Evolutionary conservation across 164 flowering plant species (phyloP).

Genomic region (Kingdonia uniflora): DNA sequence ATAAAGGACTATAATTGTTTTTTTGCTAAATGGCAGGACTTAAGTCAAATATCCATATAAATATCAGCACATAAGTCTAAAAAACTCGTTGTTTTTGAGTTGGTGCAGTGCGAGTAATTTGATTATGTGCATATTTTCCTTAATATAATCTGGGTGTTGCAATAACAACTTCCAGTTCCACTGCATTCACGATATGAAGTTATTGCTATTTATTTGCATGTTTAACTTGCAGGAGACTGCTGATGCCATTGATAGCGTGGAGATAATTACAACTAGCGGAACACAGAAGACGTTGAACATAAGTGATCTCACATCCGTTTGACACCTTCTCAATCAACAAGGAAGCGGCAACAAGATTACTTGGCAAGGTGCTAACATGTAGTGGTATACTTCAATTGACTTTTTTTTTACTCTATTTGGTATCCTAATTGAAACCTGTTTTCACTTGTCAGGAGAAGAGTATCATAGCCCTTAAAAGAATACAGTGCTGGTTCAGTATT

Average conservation of each 20-base stretch:
- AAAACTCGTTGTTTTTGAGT: no score
- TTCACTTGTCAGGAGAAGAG: slow-evolving; percentile 20
- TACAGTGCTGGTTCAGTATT: slow-evolving; percentile 41
- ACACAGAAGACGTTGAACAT: slow-evolving; percentile 12
- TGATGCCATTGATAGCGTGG: slow-evolving; percentile 27
- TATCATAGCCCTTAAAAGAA: slow-evolving; percentile 27
- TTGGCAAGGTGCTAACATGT: slow-evolving; percentile 36
- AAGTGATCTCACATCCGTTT: slow-evolving; percentile 25
- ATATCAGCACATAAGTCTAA: no score
- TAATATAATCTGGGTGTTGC: no score
- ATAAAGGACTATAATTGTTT: no score
- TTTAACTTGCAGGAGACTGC: slow-evolving; percentile 30
- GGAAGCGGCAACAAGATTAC: slow-evolving; percentile 18
- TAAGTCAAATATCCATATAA: no score
- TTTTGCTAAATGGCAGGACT: no score
- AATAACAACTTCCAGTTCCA: no score
- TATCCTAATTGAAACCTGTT: not conserved
- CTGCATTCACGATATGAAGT: no score
- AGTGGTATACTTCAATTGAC: not conserved
- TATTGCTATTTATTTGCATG: not conserved
- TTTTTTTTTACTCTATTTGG: not conserved
- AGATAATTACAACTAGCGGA: slow-evolving; percentile 30
- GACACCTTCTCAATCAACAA: slow-evolving; percentile 20
- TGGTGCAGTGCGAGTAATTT: no score
- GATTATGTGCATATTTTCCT: no score